Evolutionary conservation across 805 yeast genomes (phyloP).

Genomic region (Wickerhamiella vanderwaltii): DNA sequence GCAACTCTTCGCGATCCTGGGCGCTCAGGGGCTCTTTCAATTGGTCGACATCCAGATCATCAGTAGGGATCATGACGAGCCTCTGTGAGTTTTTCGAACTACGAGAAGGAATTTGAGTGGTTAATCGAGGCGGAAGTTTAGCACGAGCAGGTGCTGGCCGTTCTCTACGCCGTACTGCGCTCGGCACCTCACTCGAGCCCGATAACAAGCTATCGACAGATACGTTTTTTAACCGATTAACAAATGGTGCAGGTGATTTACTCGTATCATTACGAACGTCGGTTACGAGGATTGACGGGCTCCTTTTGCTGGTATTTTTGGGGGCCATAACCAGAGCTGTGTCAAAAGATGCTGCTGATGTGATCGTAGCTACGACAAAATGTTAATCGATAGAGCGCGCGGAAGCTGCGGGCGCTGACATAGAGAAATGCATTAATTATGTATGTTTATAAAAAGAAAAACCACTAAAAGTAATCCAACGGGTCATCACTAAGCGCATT

Average conservation of each 20-base stretch:
- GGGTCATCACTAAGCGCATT: slow-evolving; percentile 16
- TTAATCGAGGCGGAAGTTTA: slow-evolving; percentile 18
- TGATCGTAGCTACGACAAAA: no score
- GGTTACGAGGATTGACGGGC: slow-evolving; percentile 89
- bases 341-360: no score
- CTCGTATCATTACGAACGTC: slow-evolving; percentile 55
- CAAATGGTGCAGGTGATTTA: slow-evolving; percentile 29
- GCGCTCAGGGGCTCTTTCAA: slow-evolving; percentile 30
- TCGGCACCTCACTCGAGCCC: slow-evolving; percentile 77
- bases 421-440: no score
- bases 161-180: slow-evolving; percentile 33
- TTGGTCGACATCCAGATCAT: slow-evolving; percentile 13
- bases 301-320: slow-evolving; percentile 37
- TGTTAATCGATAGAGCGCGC: background rate
- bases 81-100: slow-evolving; percentile 79
- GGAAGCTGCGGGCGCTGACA: background rate
- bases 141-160: background rate
- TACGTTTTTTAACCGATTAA: slow-evolving; percentile 63
- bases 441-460: background rate
- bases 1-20: slow-evolving; percentile 34
- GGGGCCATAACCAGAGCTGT: no score
- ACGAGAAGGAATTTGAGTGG: slow-evolving; percentile 33
- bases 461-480: slow-evolving; percentile 7
- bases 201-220: slow-evolving; percentile 70
- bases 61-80: slow-evolving; percentile 50